Percentiles rank a stretch among this genome's conserved stretches.
phyloP scores from a whole-genome alignment of 805 yeast species.

The Sungouiella thailandica region DNA sequence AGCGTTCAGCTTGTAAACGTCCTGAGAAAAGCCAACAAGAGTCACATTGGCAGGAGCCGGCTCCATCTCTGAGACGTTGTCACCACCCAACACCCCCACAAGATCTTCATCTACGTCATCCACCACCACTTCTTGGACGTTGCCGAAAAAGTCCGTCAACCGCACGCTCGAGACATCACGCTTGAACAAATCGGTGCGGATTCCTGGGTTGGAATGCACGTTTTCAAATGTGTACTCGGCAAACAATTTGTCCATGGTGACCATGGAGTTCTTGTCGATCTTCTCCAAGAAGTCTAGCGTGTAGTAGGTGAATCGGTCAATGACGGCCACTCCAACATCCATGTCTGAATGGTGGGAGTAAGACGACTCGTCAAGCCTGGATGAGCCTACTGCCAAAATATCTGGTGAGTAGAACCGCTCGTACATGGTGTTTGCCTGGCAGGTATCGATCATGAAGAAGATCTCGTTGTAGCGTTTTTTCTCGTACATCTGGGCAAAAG shows the following conservation, averaged over 20 bases:
- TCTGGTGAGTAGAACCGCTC: conserved; percentile 89
- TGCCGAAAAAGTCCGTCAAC: conserved; percentile 92
- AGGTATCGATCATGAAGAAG: conserved; percentile 96
- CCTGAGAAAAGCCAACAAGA: conserved; percentile 5
- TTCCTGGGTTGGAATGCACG: conserved; percentile 92
- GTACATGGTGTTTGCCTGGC: conserved; percentile 98
- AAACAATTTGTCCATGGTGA: conserved; percentile 78
- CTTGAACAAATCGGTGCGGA: conserved; percentile 71
- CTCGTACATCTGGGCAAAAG: conserved; percentile 95
- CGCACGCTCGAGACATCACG: conserved; percentile 64
- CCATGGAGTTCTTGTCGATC: conserved; percentile 67
- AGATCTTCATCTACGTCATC: conserved; percentile 52
- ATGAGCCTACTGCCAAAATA: conserved; percentile 87
- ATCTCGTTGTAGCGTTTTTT: conserved; percentile 93
- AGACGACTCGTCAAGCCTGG: conserved; percentile 80
- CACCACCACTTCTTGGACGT: conserved; percentile 71
- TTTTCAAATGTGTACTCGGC: conserved; percentile 78
- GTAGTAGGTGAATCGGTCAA: conserved; percentile 92
- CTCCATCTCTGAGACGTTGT: background rate
- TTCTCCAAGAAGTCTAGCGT: conserved; percentile 84
- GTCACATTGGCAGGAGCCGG: conserved; percentile 1
- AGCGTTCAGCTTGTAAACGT: conserved; percentile 5
- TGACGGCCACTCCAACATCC: conserved; percentile 96
- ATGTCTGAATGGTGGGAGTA: conserved; percentile 95
- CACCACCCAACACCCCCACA: conserved; percentile 17